Conservation (phyloP, 2,329 filamentous ascomycete genomes). For the Phialophora verrucosa region DNA sequence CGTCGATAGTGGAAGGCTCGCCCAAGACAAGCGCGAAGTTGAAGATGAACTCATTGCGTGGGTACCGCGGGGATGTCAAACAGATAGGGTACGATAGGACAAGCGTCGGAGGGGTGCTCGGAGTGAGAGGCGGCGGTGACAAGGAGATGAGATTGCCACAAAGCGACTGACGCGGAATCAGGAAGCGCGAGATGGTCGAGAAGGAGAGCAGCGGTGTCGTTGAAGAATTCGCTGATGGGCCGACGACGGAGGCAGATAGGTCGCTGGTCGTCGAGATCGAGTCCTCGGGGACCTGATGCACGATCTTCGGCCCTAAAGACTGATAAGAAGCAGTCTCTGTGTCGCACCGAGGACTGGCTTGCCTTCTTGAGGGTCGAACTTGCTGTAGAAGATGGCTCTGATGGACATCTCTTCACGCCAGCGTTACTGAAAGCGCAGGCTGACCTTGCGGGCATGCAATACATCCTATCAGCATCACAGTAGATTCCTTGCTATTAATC, state of each 20-base stretch:
- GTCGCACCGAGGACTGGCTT: constrained; percentile 19
- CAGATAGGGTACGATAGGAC: constrained; percentile 89
- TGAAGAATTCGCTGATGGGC: constrained; percentile 16
- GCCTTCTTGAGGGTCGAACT: constrained; percentile 67
- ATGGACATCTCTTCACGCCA: constrained; percentile 54
- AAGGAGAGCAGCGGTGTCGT: constrained; percentile 78
- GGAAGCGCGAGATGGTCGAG: constrained; percentile 83
- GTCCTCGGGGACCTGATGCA: constrained; percentile 68
- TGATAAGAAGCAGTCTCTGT: not conserved
- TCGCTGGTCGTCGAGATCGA: constrained; percentile 57
- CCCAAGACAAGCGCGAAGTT: constrained; percentile 90
- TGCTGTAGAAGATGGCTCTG: constrained; percentile 70
- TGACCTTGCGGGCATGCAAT: not conserved
- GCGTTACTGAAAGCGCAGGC: not conserved
- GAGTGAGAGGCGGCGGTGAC: constrained; percentile 50
- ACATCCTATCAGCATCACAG: not conserved
- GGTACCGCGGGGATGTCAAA: constrained; percentile 80
- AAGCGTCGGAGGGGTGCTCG: constrained; percentile 65
- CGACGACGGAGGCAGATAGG: constrained; percentile 46
- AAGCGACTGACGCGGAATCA: constrained; percentile 93
- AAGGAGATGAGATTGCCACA: constrained; percentile 79
- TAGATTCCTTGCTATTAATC: not conserved
- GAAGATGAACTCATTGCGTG: constrained; percentile 96
- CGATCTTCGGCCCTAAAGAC: constrained; percentile 62
- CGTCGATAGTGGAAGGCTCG: constrained; percentile 59